Evolutionary conservation across 108 stramenopile species (phyloP).

Genomic region (Pseudonitzschia delicatissima): DNA sequence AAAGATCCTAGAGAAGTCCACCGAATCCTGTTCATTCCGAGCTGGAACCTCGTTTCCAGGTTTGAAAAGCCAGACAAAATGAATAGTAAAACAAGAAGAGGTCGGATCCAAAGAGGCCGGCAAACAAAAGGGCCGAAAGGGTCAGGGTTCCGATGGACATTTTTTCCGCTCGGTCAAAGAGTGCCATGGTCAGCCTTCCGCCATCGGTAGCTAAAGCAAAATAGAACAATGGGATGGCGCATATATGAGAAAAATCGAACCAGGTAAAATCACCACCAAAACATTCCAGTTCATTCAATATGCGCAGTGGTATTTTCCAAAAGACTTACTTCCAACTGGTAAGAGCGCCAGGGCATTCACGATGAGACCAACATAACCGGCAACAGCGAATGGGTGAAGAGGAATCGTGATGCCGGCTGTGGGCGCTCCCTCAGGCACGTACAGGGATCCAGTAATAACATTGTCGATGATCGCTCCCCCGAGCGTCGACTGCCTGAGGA

Average conservation of each 20-base stretch:
- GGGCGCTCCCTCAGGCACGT: slow-evolving; percentile 67
- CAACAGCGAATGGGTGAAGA: slow-evolving; percentile 75
- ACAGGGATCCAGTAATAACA: slow-evolving; percentile 58
- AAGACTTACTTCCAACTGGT: slow-evolving; percentile 74
- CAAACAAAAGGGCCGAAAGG: slow-evolving; percentile 36
- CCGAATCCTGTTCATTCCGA: slow-evolving; percentile 72
- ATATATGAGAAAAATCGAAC: not conserved
- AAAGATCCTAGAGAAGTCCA: slow-evolving; percentile 51
- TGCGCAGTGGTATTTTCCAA: too few species aligned
- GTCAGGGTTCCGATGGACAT: slow-evolving; percentile 50
- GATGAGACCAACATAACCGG: slow-evolving; percentile 71
- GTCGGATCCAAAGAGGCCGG: slow-evolving; percentile 61
- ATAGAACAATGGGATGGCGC: not conserved
- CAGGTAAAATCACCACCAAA: not conserved
- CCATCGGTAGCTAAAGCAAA: slow-evolving; percentile 67
- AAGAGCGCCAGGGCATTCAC: slow-evolving; percentile 71
- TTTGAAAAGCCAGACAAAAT: slow-evolving; percentile 68
- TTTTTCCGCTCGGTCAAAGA: slow-evolving; percentile 65
- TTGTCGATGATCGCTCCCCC: slow-evolving; percentile 74
- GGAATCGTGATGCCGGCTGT: slow-evolving; percentile 61
- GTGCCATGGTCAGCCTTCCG: slow-evolving; percentile 65
- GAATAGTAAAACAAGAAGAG: slow-evolving; percentile 75
- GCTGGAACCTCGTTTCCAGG: slow-evolving; percentile 74
- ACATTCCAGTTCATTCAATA: not conserved
- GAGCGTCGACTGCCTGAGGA: slow-evolving; percentile 73